Evolutionary conservation across 768 basidiomycete genomes (phyloP).

Genomic region (Leucosporidium scottii): DNA sequence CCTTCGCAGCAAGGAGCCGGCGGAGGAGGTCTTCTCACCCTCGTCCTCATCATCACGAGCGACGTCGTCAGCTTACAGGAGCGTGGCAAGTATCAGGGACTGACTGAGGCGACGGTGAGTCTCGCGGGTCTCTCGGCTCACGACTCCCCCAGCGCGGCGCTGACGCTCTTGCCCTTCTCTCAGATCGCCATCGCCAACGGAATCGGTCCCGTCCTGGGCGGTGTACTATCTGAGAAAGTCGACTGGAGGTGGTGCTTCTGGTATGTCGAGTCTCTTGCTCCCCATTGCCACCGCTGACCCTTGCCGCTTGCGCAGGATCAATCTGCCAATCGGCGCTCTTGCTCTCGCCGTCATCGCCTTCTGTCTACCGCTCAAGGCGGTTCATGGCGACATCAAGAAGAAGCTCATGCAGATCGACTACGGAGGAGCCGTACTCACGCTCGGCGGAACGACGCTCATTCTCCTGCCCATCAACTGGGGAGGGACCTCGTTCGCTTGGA

Average conservation of each 20-base stretch:
- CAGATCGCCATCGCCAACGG: constrained; percentile 40
- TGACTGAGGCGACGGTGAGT: constrained; percentile 10
- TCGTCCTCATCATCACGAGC: constrained; percentile 25
- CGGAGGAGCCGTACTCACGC: constrained; percentile 41
- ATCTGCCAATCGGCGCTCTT: constrained; percentile 53
- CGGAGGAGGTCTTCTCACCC: constrained; percentile 18
- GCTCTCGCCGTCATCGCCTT: constrained; percentile 56
- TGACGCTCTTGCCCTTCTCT: too few relatives aligned
- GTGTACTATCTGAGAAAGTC: constrained; percentile 11
- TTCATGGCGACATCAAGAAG: constrained; percentile 54
- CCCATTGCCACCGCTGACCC: not conserved
- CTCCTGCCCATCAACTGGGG: constrained; percentile 68
- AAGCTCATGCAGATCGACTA: constrained; percentile 53
- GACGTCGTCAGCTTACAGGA: constrained; percentile 25
- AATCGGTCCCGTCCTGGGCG: constrained; percentile 44
- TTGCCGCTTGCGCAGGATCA: constrained; percentile 50
- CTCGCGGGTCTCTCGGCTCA: too few relatives aligned
- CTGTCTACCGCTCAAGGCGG: constrained; percentile 62
- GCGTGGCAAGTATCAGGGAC: constrained; percentile 27
- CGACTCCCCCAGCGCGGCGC: too few relatives aligned
- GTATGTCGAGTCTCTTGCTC: constrained; percentile 5
- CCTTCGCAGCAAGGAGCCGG: constrained; percentile 10
- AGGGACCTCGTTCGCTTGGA: constrained; percentile 66
- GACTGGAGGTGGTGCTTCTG: constrained; percentile 15
- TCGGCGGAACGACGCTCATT: constrained; percentile 49